phyloP scores from a whole-genome alignment of 2,329 filamentous ascomycete genomes.

The Aureobasidium sp. region DNA sequence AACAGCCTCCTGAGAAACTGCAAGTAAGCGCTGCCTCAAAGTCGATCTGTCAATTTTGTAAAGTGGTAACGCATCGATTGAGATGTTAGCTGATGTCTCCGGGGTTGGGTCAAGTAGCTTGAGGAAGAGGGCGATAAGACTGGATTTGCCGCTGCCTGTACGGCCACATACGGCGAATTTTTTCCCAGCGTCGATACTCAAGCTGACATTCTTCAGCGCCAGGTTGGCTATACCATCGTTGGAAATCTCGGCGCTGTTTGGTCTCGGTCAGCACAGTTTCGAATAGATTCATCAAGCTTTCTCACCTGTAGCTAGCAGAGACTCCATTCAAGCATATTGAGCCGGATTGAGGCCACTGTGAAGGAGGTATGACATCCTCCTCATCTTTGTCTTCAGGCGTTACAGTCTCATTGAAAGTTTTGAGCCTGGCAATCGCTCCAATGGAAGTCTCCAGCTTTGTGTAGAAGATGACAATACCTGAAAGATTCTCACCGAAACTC shows the following conservation, averaged over 20 bases:
- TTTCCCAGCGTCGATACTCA: conserved; percentile 41
- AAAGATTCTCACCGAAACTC: conserved; percentile 45
- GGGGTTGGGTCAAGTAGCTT: conserved; percentile 40
- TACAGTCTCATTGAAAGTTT: neutral
- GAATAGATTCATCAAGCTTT: no score
- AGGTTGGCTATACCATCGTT: neutral
- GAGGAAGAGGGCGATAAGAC: conserved; percentile 42
- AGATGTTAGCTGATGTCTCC: conserved; percentile 13
- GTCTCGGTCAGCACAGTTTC: neutral
- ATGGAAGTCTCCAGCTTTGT: conserved; percentile 53
- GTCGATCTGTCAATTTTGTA: conserved; percentile 42
- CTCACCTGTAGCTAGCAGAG: neutral
- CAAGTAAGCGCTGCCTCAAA: conserved; percentile 38
- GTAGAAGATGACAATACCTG: conserved; percentile 45
- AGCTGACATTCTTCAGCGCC: conserved; percentile 41
- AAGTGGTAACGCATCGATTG: conserved; percentile 38
- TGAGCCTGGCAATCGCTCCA: conserved; percentile 45
- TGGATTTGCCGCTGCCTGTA: conserved; percentile 49
- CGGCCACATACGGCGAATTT: conserved; percentile 47
- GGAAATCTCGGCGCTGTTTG: neutral
- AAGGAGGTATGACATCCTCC: conserved; percentile 54
- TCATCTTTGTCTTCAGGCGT: neutral
- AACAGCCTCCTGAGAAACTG: conserved; percentile 47
- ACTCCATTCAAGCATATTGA: neutral
- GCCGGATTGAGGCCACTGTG: conserved; percentile 24